Conservation (phyloP, 2,329 filamentous ascomycete species). For the Botrytis paeoniae region DNA sequence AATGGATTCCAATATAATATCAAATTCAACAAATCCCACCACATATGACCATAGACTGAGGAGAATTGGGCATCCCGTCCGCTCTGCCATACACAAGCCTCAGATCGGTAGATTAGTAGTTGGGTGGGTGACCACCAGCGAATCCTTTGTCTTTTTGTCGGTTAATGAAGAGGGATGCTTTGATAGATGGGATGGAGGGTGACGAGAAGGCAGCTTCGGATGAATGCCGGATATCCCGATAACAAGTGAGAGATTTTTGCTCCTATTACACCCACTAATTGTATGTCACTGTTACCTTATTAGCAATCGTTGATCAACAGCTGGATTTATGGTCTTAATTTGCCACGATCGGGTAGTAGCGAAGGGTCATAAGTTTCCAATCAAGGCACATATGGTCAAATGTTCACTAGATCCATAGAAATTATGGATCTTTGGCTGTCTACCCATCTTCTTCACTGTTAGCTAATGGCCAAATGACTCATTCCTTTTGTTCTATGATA, state of each 20-base stretch:
- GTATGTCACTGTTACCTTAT: not conserved
- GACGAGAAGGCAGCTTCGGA: not conserved
- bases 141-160: not conserved
- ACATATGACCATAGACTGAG: constrained; percentile 12
- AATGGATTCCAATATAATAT: not conserved
- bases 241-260: not conserved
- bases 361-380: not conserved
- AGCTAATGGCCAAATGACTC: not conserved
- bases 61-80: constrained; percentile 11
- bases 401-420: not conserved
- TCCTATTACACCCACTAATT: not conserved
- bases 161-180: not conserved
- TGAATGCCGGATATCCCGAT: not conserved
- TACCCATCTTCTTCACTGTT: not conserved
- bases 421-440: not conserved
- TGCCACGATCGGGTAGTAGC: not conserved
- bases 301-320: not conserved
- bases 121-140: constrained; percentile 10
- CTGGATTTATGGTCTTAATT: not conserved
- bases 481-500: not conserved
- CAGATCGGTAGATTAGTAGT: constrained; percentile 14
- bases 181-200: not conserved
- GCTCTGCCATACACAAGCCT: constrained; percentile 12
- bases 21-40: fast-evolving
- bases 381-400: too few relatives aligned